Base-by-base conservation (phyloP, 2,329 filamentous ascomycete species). In the Stachybotrys echinatus region DNA sequence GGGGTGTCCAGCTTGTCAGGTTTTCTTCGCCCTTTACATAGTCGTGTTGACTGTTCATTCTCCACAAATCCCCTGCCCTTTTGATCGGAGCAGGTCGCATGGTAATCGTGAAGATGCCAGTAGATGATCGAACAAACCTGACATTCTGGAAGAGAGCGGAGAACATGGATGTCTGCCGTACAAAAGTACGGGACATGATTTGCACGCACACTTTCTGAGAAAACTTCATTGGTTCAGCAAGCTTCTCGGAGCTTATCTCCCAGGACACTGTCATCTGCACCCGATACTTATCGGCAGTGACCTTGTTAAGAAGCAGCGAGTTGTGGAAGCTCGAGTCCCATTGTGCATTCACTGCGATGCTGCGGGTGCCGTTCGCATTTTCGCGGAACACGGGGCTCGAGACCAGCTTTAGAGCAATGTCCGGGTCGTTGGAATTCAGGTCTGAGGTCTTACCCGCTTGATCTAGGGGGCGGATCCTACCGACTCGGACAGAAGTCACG, bases 21-120 rank as follows among this genome's bases (percentile, higher is more conserved):
- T 85, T 79, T 67, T 99, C 94, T 69, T 99, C 92, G 49, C 94
- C 94, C 67, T 96, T 96, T 60, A 99, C 89, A 63, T 96, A 97
- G 65, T 95, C 90, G 61, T 95, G 88, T 52, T 89, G 86, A 17
- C 92, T 97, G 66, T 91, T 95, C 84, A 97, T 90, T 49, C 94
- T 84, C 94, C 94, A 99, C 12, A 99, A 76, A 65, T 99, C 94
- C 3, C 90, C 90, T 1, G 91, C 89, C 44, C 89, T 83, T 69
- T 96, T 96, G 47, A 95, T 91, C 3, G 91, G 91, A 7, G 89
- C 85, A 0, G 94, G 94, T 23, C 90, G 86, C 67, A 97, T 85
- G 6, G 85, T 85, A 46, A 97, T 74, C 2, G 89, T 91, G 69
- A 95, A 99, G 51, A 96, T 89, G 42, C 84, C 85, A 19, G 89